Evolutionary conservation across 2,329 filamentous ascomycete species (phyloP).

Genomic region (Chrysoporthe deuterocubensis): DNA sequence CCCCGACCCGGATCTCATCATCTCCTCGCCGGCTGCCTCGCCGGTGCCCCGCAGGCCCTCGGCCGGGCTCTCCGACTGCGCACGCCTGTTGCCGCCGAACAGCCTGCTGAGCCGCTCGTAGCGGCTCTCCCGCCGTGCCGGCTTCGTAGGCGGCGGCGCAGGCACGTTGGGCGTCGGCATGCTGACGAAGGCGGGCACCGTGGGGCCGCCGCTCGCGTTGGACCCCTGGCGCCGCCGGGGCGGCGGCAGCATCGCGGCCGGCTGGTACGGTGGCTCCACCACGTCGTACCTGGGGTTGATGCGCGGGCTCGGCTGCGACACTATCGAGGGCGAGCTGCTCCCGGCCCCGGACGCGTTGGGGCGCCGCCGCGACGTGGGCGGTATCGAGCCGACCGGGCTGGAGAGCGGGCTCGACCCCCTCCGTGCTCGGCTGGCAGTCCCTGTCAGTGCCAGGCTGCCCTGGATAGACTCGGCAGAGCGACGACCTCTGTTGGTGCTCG

Average conservation of each 20-base stretch:
- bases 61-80: constrained; percentile 20
- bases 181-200: constrained; percentile 2
- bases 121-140: background rate
- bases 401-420: constrained; percentile 22
- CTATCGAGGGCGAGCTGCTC: constrained; percentile 45
- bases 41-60: background rate
- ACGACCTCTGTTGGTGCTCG: constrained; percentile 32
- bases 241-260: constrained; percentile 17
- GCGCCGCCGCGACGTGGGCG: constrained; percentile 11
- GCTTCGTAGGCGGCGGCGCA: background rate
- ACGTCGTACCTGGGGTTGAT: constrained; percentile 28
- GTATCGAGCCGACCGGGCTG: constrained; percentile 16
- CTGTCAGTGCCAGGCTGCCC: background rate
- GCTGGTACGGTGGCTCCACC: constrained; percentile 11
- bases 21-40: constrained; percentile 30
- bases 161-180: constrained; percentile 1
- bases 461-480: constrained; percentile 30
- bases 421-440: background rate
- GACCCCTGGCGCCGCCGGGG: constrained; percentile 1
- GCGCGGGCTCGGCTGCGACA: constrained; percentile 50
- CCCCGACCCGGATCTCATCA: constrained; percentile 31
- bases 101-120: constrained; percentile 9
- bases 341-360: constrained; percentile 30
- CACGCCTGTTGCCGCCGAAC: constrained; percentile 4
- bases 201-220: constrained; percentile 10